phyloP scores from a whole-genome alignment of 495 filamentous ascomycete genomes.

The Penicillium fimorum region DNA sequence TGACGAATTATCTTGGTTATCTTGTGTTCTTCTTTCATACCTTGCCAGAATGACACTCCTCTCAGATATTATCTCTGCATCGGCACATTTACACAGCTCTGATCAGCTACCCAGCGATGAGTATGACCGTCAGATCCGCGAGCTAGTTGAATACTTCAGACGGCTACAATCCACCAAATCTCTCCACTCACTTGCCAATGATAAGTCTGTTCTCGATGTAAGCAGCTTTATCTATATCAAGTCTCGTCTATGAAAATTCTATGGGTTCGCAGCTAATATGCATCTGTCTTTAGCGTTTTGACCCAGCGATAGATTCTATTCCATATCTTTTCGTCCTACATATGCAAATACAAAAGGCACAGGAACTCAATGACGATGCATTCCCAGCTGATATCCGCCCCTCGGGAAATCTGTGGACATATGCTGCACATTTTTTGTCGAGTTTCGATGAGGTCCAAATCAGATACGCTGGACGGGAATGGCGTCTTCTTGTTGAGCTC shows the following conservation, averaged over 20 bases:
- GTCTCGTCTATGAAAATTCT: not conserved
- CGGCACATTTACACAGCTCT: slow-evolving; percentile 12
- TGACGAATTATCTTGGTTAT: not conserved
- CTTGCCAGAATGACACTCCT: slow-evolving; percentile 14
- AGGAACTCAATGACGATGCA: slow-evolving; percentile 20
- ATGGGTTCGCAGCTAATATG: not conserved
- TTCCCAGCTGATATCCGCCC: slow-evolving; percentile 32
- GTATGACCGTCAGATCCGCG: slow-evolving; percentile 34
- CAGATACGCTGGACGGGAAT: slow-evolving; percentile 56
- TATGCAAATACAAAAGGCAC: slow-evolving; percentile 30
- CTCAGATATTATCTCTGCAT: slow-evolving; percentile 17
- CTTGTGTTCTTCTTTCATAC: not conserved
- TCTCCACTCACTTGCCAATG: slow-evolving; percentile 15
- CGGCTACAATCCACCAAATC: slow-evolving; percentile 19
- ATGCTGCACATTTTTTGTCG: slow-evolving; percentile 45
- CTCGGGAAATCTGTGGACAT: slow-evolving; percentile 47
- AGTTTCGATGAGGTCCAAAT: slow-evolving; percentile 58
- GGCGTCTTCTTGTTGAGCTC: slow-evolving; percentile 51
- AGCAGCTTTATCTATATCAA: slow-evolving; percentile 10
- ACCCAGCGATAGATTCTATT: slow-evolving; percentile 43
- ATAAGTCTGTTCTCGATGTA: slow-evolving; percentile 32
- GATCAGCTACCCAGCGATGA: slow-evolving; percentile 17
- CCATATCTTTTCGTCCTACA: slow-evolving; percentile 43
- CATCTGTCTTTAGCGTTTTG: slow-evolving; percentile 32
- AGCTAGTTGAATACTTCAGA: slow-evolving; percentile 27